These are phyloP conservation scores for Amanita molliuscula DNA, from an alignment of 768 basidiomycete genomes.

Conservation along the genomic window DNA sequence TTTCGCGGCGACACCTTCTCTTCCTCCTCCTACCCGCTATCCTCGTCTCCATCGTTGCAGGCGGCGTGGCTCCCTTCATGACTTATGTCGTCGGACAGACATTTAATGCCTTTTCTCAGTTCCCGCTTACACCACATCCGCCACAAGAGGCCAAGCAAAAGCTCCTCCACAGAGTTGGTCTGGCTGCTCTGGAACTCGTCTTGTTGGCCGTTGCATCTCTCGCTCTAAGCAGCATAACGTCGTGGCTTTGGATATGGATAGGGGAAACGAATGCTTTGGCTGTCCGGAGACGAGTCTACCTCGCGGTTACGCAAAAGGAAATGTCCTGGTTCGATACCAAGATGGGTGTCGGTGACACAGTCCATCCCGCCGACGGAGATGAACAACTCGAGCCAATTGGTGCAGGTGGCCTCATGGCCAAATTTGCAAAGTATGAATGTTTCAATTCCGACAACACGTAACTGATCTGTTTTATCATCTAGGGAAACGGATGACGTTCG, in stretches of 20 bases:
- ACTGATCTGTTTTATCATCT: background rate
- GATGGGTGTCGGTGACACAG: slow-evolving; percentile 47
- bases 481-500: slow-evolving; percentile 96
- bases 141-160: slow-evolving; percentile 31
- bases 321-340: slow-evolving; percentile 91
- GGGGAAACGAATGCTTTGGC: slow-evolving; percentile 72
- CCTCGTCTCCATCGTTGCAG: slow-evolving; percentile 49
- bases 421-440: slow-evolving; percentile 63
- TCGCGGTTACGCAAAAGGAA: slow-evolving; percentile 52
- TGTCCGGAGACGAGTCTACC: slow-evolving; percentile 60
- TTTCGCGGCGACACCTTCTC: slow-evolving; percentile 45
- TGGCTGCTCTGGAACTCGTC: slow-evolving; percentile 56
- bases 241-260: slow-evolving; percentile 77
- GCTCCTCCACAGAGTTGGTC: slow-evolving; percentile 47
- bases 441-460: background rate
- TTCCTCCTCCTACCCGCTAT: slow-evolving; percentile 57
- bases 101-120: slow-evolving; percentile 67
- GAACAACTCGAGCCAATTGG: slow-evolving; percentile 43
- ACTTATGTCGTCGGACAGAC: slow-evolving; percentile 70
- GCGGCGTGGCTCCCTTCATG: slow-evolving; percentile 80
- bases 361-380: slow-evolving; percentile 24
- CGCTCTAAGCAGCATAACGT: slow-evolving; percentile 62
- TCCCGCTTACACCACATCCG: slow-evolving; percentile 22
- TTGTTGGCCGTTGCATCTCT: slow-evolving; percentile 59
- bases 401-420: slow-evolving; percentile 88